Conservation (phyloP, 1,139 yeast genomes). For the Diutina pseudorugosa region DNA sequence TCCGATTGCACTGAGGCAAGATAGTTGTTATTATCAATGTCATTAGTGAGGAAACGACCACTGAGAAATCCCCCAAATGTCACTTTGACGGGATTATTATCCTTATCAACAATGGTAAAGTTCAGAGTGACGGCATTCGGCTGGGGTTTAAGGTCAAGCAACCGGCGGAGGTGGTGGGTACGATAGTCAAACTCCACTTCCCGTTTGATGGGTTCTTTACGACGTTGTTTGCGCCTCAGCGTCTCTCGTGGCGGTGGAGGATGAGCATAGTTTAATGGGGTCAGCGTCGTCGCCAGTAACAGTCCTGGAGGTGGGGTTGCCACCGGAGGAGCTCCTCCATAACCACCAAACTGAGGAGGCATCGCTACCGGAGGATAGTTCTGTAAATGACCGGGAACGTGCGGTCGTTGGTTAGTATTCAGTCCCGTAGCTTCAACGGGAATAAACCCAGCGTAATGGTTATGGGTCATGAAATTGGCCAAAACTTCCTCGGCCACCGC, state of each 20-base stretch:
- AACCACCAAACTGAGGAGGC: neutral
- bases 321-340: neutral
- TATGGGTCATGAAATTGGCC: neutral
- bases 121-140: neutral
- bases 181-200: neutral
- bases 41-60: constrained; percentile 33
- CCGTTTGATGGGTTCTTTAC: neutral
- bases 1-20: constrained; percentile 10
- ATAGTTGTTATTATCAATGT: constrained; percentile 28
- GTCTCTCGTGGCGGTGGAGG: neutral
- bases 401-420: neutral
- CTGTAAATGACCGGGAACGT: neutral
- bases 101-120: neutral
- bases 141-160: neutral
- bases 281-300: neutral
- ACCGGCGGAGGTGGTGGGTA: neutral
- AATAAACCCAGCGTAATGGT: constrained; percentile 1
- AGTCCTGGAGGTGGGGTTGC: neutral
- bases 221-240: neutral
- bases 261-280: neutral
- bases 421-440: neutral
- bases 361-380: neutral
- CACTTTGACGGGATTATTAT: neutral
- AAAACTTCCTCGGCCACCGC: neutral
- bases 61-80: constrained; percentile 26